These are phyloP conservation scores for rapeseed (Brassica napus) DNA, from an alignment of 345 rosid species.

Conservation along the genomic window DNA sequence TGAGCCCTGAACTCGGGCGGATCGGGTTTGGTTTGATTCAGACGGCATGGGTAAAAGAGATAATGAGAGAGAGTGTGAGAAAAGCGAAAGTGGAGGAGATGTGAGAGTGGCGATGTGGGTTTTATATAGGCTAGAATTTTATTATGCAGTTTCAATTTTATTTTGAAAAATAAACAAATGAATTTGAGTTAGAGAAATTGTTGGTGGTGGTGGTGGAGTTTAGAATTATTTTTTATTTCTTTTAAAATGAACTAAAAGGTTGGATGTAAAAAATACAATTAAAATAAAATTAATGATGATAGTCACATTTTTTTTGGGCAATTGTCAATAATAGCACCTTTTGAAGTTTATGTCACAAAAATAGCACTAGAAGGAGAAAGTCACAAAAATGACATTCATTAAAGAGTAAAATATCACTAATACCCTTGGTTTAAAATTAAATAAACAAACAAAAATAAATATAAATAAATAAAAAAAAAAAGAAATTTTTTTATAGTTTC, in stretches of 20 bases:
- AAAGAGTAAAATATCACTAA: too few species aligned
- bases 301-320: too few species aligned
- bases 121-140: slow-evolving; percentile 21
- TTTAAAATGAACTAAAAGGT: too few species aligned
- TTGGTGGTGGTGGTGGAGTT: background rate
- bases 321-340: too few species aligned
- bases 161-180: background rate
- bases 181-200: background rate
- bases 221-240: background rate
- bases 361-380: too few species aligned
- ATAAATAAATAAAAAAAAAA: too few species aligned
- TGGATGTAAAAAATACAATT: too few species aligned
- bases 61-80: slow-evolving; percentile 26
- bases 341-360: too few species aligned
- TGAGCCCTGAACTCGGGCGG: slow-evolving; percentile 40
- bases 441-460: too few species aligned
- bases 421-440: too few species aligned
- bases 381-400: too few species aligned
- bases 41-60: slow-evolving; percentile 46
- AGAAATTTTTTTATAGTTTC: too few species aligned
- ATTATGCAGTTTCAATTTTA: background rate
- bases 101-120: slow-evolving; percentile 32
- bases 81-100: slow-evolving; percentile 29
- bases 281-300: background rate
- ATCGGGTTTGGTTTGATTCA: slow-evolving; percentile 45